Conservation (phyloP, 345 rosid species). For the Aquilaria yunnanensis region DNA sequence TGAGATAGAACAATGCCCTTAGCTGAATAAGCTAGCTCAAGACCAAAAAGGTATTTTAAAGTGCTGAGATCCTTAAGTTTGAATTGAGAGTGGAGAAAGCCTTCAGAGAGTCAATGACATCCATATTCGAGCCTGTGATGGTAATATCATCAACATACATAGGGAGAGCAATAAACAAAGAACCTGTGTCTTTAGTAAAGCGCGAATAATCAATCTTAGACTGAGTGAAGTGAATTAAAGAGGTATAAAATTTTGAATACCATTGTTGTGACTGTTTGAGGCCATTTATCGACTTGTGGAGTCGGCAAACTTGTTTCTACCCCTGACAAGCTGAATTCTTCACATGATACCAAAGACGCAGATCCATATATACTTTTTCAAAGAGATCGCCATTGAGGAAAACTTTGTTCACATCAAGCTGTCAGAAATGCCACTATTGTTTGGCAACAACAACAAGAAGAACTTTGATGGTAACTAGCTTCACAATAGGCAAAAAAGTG, state of each 20-base stretch:
- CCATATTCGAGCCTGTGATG: too few species aligned
- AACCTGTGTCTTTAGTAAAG: not conserved
- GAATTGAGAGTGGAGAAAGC: not conserved
- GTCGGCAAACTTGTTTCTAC: not conserved
- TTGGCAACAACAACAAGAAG: too few species aligned
- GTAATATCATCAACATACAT: too few species aligned
- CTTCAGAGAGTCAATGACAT: too few species aligned
- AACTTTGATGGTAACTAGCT: too few species aligned
- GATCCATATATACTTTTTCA: not conserved
- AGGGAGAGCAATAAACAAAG: not conserved
- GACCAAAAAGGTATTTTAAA: not conserved
- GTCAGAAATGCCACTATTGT: too few species aligned
- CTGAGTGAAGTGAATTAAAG: not conserved
- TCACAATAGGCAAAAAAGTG: too few species aligned
- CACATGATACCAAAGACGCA: not conserved
- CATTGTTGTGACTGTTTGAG: not conserved
- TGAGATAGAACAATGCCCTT: not conserved
- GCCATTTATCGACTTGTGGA: not conserved
- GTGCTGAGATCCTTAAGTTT: not conserved
- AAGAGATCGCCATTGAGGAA: not conserved
- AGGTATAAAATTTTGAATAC: not conserved
- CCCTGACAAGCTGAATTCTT: too few species aligned
- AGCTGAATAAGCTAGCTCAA: not conserved
- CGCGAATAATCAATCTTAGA: not conserved
- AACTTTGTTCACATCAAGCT: too few species aligned